Evolutionary conservation across 1,284 basidiomycete species (phyloP).

Genomic region (Erythrobasidium hasegawianum): DNA sequence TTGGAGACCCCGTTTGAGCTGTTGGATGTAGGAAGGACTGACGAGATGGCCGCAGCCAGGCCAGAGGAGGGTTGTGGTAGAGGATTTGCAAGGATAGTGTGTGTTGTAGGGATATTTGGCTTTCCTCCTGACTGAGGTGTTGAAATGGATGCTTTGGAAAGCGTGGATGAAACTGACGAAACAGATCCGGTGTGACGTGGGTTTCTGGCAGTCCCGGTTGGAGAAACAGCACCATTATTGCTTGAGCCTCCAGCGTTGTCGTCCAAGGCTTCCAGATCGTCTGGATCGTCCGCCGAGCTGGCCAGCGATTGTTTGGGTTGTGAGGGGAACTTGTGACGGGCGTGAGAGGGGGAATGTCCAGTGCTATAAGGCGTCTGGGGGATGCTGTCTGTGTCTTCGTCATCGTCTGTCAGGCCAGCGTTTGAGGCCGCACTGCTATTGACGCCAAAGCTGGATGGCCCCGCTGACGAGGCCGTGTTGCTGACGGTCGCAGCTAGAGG

Average conservation of each 20-base stretch:
- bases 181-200: background rate
- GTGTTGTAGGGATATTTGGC: constrained; percentile 48
- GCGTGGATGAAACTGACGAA: background rate
- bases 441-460: background rate
- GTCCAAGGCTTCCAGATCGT: background rate
- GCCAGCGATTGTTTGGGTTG: background rate
- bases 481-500: background rate
- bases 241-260: background rate
- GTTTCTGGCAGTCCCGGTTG: background rate
- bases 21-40: constrained; percentile 29
- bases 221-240: background rate
- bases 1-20: background rate
- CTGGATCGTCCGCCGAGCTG: background rate
- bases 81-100: constrained; percentile 50
- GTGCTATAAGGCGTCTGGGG: constrained; percentile 21
- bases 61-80: constrained; percentile 32
- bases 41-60: constrained; percentile 28
- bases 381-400: constrained; percentile 11
- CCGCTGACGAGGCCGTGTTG: constrained; percentile 2
- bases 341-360: constrained; percentile 30
- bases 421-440: background rate
- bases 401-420: background rate
- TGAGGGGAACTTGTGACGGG: constrained; percentile 29
- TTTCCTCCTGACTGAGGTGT: constrained; percentile 9
- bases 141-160: constrained; percentile 2